Evolutionary conservation across 345 rosid genomes (phyloP).

Genomic region (Brassica juncea): DNA sequence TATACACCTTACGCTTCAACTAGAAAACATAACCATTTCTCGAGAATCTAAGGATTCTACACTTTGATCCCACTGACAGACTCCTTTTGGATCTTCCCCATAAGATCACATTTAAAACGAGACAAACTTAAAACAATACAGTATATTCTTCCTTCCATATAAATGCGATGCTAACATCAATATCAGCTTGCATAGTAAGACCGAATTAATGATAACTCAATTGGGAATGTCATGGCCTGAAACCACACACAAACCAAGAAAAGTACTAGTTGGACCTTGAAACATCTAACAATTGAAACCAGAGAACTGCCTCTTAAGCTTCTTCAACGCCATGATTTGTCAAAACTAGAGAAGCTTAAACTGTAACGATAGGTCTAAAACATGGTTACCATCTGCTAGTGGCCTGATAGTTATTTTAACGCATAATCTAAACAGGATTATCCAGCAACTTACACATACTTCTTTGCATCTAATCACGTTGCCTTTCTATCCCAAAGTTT

Average conservation of each 20-base stretch:
- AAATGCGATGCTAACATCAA: neutral
- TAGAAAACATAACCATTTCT: neutral
- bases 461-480: constrained; percentile 5
- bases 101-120: neutral
- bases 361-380: neutral
- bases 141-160: neutral
- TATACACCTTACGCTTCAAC: neutral
- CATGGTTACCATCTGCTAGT: neutral
- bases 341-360: constrained; percentile 2
- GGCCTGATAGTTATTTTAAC: neutral
- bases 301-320: neutral
- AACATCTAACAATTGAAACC: neutral
- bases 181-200: neutral
- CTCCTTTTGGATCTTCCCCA: constrained; percentile 10
- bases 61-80: neutral
- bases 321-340: neutral
- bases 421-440: neutral
- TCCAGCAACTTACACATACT: neutral
- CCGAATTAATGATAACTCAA: neutral
- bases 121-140: constrained; percentile 1
- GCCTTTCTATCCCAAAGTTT: neutral
- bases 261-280: neutral
- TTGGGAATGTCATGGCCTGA: neutral
- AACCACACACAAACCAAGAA: constrained; percentile 1
- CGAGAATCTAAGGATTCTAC: neutral